Base-by-base conservation (phyloP, 2,329 filamentous ascomycete genomes). In the Acrodontium crateriforme region DNA sequence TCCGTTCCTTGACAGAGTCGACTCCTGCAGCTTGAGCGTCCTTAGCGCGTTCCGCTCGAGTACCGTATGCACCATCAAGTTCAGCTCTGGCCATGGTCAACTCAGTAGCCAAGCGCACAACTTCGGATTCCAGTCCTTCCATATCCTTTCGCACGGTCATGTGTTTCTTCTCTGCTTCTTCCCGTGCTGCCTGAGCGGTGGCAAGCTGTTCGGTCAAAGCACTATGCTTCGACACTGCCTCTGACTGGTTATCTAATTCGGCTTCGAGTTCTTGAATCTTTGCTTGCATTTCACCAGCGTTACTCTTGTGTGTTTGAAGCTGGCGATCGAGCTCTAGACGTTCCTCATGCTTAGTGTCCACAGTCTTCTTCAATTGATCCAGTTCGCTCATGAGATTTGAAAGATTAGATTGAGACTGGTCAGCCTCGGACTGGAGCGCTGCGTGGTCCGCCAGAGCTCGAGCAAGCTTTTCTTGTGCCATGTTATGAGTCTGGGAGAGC, bases 61-160 rank as follows among this genome's bases (percentile, higher is more conserved):
- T 70, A 21, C 89, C 89, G 49, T 95, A 94, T 49, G 92, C 91
- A 37, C 83, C 83, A 44, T 93, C 89, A 15, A 95, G 79, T 53
- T 95, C 87, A 29, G 85, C 82, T 47, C 74, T 72, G 15, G 80
- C 83, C 41, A 95, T 77, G n/a, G 87, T 91, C 22, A 95, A 68
- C 59, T 95, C 76, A 2, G 75, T 80, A 18, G 73, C 74, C 5
- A 77, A 59, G 28, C 70, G 63, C 3, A 77, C 72, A 27, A 78
- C 62, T 44, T 78, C 70, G 30, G 66, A 61, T 46, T 78, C 74
- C 19, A 78, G 56, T 5, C 39, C 38, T 16, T 46, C 32, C 36
- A 54, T 42, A 24, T 57, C 53, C 6, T 42, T 39, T 16, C 44
- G 35, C 25, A 51, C 29, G 17, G 47, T 47, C 8, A 38, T 37